phyloP scores from a whole-genome alignment of 768 basidiomycete genomes.

The Kwoniella botswanensis region DNA sequence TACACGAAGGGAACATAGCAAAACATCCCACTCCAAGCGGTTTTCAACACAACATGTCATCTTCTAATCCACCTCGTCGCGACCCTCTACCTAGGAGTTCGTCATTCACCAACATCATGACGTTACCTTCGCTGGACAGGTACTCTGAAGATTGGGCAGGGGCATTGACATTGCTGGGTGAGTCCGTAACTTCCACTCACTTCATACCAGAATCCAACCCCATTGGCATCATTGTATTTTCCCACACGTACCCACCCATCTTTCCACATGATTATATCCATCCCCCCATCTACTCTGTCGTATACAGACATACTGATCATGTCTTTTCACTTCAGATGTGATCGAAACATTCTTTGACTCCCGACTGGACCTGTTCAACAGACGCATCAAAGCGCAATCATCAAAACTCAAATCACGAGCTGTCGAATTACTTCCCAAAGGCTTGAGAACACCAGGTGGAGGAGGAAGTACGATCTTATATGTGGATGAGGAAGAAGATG shows the following conservation, averaged over 20 bases:
- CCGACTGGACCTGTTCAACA: slow-evolving; percentile 65
- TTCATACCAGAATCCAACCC: background rate
- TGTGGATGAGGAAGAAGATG: slow-evolving; percentile 37
- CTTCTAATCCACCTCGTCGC: background rate
- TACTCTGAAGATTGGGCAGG: slow-evolving; percentile 66
- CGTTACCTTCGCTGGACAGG: slow-evolving; percentile 48
- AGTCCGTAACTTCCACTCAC: slow-evolving; percentile 37
- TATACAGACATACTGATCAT: background rate
- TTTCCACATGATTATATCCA: no score
- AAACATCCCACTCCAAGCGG: no score
- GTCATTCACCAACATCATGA: slow-evolving; percentile 31
- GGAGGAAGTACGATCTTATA: slow-evolving; percentile 28
- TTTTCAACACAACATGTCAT: background rate
- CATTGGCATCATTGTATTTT: no score
- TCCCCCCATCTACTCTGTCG: background rate
- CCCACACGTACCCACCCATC: no score
- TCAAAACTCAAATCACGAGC: slow-evolving; percentile 81
- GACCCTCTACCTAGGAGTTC: slow-evolving; percentile 33
- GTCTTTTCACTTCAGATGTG: slow-evolving; percentile 67
- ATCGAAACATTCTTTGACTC: slow-evolving; percentile 93
- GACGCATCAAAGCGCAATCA: slow-evolving; percentile 83
- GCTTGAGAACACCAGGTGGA: slow-evolving; percentile 49
- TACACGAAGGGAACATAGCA: no score
- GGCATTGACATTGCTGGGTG: slow-evolving; percentile 85
- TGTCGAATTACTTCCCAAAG: slow-evolving; percentile 75